Base-by-base conservation (phyloP, 1,284 basidiomycete species). In the Gomphus sp. region DNA sequence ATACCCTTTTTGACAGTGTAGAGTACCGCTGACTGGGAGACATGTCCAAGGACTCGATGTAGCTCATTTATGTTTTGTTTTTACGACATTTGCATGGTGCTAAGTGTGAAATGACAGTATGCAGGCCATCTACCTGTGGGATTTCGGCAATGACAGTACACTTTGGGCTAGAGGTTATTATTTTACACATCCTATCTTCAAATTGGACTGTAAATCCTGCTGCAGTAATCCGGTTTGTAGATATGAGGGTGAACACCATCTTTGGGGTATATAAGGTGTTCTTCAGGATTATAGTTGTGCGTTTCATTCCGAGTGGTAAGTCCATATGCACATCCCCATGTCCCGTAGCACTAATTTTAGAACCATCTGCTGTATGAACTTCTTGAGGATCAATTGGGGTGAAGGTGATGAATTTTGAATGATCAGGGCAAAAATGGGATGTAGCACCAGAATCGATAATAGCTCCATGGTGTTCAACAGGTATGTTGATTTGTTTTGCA, bases 21-120 rank as follows among this genome's bases (percentile, higher is more conserved):
- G 14, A 55, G 33, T 12, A 70, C 57, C 28, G 66, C 62, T 0
- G 63, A 56, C 31, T 67, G 66, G 36, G 68, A 68, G 9, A 70
- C 64, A 59, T 76, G 74, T 4, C 73, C 72, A 54, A 75, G 60
- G 6, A 52, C 51, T 16, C 62, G 62, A 51, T 77, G 74, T 0
- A 74, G 54, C 31, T 73, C 65, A 43, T 71, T 64, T 0, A 73
- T 10, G 31, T 14, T 41, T 60, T 48, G 18, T 10, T 10, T 48
- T 48, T 16, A 16, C 28, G 53, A 0, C 61, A 39, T 12, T 57
- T 61, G 39, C 52, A 52, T 18, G 52, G 16, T 52, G 61, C 57
- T 1, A 43, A 49, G 0, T 48, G 48, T 8, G 48, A 53, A 25
- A 37, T 44, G 31, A 72, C 63, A 8, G 63, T 62, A 56, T 73